Base-by-base conservation (phyloP, 306 rosid species). In the Neltuma alba region DNA sequence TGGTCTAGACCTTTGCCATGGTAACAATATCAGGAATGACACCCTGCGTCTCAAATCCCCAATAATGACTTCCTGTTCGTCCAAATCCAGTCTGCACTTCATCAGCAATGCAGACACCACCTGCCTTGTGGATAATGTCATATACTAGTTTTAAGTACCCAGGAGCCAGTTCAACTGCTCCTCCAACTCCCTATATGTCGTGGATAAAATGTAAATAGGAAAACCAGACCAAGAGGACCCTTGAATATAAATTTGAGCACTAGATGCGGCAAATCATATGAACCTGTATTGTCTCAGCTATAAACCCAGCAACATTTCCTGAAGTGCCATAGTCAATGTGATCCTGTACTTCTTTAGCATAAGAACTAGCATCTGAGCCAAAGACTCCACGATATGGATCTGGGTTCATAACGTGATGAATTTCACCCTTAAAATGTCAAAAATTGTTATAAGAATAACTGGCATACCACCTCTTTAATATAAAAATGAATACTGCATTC, bases 41-140 rank as follows among this genome's bases (percentile, higher is more conserved):
- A 48, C 87, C 97, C 83, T 94, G 98, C 15, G 97, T 94, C 79
- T 92, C 89, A 63, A 94, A 94, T 70, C 97, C 98, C 98, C 98
- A 94, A 41, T 91, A 94, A 73, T 94, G 93, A 87, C 94, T 91
- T 82, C 96, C 98, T 5, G 92, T 94, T 55, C 94, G 98, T 27
- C 98, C 97, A 83, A 94, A 94, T 30, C 96, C 98, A 40, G 97
- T 94, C 83, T 94, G 98, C n/a, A 94, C 98, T 83, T 94, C 98
- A 87, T 92, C 98, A 2, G 98, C 98, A 68, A 94, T 94, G 87
- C 97, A 89, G 87, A 94, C 89, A 79, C 98, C 98, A 67, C 98
- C 97, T 13, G 97, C 97, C 84, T 89, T 91, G 84, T 45, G 94
- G 52, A 92, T 83, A 30, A 94, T 91, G 81, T 91, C 97, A 75